A percentile compares a stretch with the other conserved stretches of the same genome.
These are phyloP conservation scores for Hygrocybe coccinea DNA, from an alignment of 768 basidiomycete genomes.

Conservation along the genomic window DNA sequence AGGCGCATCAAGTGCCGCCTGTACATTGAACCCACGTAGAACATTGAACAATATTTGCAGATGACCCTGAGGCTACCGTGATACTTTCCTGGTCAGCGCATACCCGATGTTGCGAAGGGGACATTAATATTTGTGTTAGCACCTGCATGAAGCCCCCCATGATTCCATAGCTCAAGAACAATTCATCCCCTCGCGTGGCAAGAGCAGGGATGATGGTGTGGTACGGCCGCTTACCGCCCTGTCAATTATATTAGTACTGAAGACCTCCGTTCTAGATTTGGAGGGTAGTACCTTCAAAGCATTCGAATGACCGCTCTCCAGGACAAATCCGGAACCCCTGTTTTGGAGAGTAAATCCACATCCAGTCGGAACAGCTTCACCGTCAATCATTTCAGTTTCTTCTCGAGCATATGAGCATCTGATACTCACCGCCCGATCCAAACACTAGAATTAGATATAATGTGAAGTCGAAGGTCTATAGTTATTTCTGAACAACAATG, in stretches of 20 bases:
- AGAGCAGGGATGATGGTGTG: constrained; percentile 95
- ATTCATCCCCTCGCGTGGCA: constrained; percentile 69
- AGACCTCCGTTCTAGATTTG: neutral
- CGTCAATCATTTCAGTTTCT: neutral
- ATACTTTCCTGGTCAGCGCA: no score
- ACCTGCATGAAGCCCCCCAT: constrained; percentile 93
- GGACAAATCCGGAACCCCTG: constrained; percentile 78
- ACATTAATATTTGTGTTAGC: neutral
- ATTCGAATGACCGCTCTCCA: constrained; percentile 82
- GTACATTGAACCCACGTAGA: constrained; percentile 79
- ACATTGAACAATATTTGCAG: constrained; percentile 91
- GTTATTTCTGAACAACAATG: neutral
- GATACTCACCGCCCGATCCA: constrained; percentile 69
- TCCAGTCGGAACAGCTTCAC: constrained; percentile 78
- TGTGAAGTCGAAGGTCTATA: neutral
- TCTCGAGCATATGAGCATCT: neutral
- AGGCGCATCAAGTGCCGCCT: constrained; percentile 90
- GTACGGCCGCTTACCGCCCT: constrained; percentile 80
- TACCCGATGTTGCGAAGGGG: neutral
- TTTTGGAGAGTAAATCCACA: constrained; percentile 98
- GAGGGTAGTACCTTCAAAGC: constrained; percentile 52
- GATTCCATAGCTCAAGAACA: constrained; percentile 86
- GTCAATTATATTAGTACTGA: neutral
- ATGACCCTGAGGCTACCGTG: constrained; percentile 81
- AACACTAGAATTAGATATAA: constrained; percentile 50